A percentile compares a stretch with the other conserved stretches of the same genome.
These are phyloP conservation scores for Epichloe baconii DNA, from an alignment of 2,329 filamentous ascomycete genomes.

Conservation along the genomic window DNA sequence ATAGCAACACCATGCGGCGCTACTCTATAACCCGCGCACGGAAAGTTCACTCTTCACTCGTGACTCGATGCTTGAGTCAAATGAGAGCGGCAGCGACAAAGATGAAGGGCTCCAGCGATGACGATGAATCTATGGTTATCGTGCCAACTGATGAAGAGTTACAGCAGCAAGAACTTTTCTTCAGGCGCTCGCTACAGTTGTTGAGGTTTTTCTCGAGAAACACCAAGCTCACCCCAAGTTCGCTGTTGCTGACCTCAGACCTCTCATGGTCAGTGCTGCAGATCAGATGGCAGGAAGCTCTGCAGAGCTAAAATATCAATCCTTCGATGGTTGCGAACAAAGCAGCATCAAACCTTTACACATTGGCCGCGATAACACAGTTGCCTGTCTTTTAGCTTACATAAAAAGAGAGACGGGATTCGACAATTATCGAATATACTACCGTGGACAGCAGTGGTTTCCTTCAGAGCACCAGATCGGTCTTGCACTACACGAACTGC, in stretches of 20 bases:
- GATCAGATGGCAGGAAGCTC: slow-evolving; percentile 47
- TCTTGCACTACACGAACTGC: slow-evolving; percentile 54
- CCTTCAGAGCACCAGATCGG: slow-evolving; percentile 45
- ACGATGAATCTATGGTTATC: slow-evolving; percentile 41
- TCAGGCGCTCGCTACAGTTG: slow-evolving; percentile 56
- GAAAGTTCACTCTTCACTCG: slow-evolving; percentile 54
- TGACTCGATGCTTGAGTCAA: slow-evolving; percentile 60
- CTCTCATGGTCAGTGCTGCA: slow-evolving; percentile 37
- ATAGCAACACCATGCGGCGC: slow-evolving; percentile 35
- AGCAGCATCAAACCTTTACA: slow-evolving; percentile 48
- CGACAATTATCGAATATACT: slow-evolving; percentile 61
- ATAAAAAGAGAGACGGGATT: slow-evolving; percentile 61
- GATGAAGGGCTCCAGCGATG: slow-evolving; percentile 37
- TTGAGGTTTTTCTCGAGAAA: slow-evolving; percentile 51
- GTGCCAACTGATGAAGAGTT: slow-evolving; percentile 34
- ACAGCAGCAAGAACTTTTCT: slow-evolving; percentile 40
- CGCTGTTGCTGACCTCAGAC: slow-evolving; percentile 42
- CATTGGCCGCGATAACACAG: slow-evolving; percentile 60
- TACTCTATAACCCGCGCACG: slow-evolving; percentile 38
- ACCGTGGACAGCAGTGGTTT: slow-evolving; percentile 51
- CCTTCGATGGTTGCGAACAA: slow-evolving; percentile 48
- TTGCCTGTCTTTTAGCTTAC: slow-evolving; percentile 53
- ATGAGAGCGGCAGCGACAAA: slow-evolving; percentile 46
- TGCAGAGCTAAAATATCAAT: slow-evolving; percentile 60
- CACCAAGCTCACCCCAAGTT: slow-evolving; percentile 50